Evolutionary conservation across 805 yeast genomes (phyloP), one percentile per base, ranked within the genome.

Genomic region (Pichia manshurica): DNA sequence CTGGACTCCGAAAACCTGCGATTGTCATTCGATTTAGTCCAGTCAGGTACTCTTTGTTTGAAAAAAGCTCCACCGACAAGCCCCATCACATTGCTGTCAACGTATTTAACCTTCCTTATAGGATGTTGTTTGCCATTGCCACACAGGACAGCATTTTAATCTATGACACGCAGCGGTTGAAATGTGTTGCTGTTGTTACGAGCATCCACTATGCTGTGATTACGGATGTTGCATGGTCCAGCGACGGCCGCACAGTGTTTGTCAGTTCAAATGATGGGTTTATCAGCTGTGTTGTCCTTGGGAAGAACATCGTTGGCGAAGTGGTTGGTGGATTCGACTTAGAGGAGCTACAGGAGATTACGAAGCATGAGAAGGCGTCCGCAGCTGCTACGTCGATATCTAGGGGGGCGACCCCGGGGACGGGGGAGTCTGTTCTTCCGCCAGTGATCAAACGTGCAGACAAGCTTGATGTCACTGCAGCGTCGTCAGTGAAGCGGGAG

Each of bases 241-340:
- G 68, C 4, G 89, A 87, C 63, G 99, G 98, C 0, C 64, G 66
- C 15, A 67, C 77, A 13, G 64, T 93, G 16, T 70, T 91, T 56
- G 72, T 86, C 21, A 81, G 95, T 6, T 86, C 96, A 0, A 85
- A 95, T 0, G 99, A 93, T 63, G 98, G 98, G 17, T 91, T 89
- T 62, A 84, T 96, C 54, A 84, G 96, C 1, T 74, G 75, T 39
- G 63, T 90, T 1, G 64, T 69, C 6, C 76, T 88, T 42, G 75
- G 75, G 4, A 63, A 66, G 2, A 73, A 66, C 2, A 71, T 78
- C 12, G 70, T 87, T 31, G 96, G 96, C 1, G 69, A 63, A 28
- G 16, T 42, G 4, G 63, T 55, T n/a, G 57, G 70, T 31, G 54
- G 57, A 2, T 64, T 58, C 28, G 65, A 65, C 42, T 45, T 56